phyloP scores from a whole-genome alignment of 306 rosid genomes.

The Castanopsis chinensis region DNA sequence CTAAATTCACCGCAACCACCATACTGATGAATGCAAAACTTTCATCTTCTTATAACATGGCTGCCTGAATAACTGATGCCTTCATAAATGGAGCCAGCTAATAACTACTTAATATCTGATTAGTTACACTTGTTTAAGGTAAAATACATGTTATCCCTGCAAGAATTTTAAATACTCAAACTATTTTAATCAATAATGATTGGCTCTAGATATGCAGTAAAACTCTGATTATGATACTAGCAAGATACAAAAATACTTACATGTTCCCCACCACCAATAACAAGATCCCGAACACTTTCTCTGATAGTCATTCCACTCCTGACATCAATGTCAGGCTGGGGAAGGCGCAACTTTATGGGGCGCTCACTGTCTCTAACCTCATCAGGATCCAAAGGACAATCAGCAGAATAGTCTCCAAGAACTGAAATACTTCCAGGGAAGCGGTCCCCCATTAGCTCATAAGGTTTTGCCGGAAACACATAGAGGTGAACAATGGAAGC shows the following conservation, averaged over 20 bases:
- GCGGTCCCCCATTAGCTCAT: conserved; percentile 90
- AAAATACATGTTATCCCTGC: conserved; percentile 3
- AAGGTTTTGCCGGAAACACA: conserved; percentile 96
- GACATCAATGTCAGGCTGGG: conserved; percentile 61
- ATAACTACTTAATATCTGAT: background rate
- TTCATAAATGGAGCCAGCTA: background rate
- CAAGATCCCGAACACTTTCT: conserved; percentile 94
- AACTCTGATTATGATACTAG: conserved; percentile 7
- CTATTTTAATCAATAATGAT: conserved; percentile 7
- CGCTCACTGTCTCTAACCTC: conserved; percentile 98
- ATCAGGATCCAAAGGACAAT: conserved; percentile 95
- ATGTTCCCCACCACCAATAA: conserved; percentile 85
- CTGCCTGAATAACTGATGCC: background rate
- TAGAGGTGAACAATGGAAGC: conserved; percentile 94
- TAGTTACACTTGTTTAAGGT: conserved; percentile 5
- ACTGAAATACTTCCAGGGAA: conserved; percentile 80
- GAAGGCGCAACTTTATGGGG: conserved; percentile 94
- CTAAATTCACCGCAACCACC: background rate
- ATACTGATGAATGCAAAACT: background rate
- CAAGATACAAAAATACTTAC: conserved; percentile 53
- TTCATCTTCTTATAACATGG: background rate
- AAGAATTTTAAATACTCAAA: conserved; percentile 7
- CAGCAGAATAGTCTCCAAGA: conserved; percentile 96
- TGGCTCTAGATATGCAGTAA: conserved; percentile 23
- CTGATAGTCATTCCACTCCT: conserved; percentile 88